Base-by-base conservation (phyloP, 2,329 filamentous ascomycete genomes). In the Ceratocystis cacaofunesta region DNA sequence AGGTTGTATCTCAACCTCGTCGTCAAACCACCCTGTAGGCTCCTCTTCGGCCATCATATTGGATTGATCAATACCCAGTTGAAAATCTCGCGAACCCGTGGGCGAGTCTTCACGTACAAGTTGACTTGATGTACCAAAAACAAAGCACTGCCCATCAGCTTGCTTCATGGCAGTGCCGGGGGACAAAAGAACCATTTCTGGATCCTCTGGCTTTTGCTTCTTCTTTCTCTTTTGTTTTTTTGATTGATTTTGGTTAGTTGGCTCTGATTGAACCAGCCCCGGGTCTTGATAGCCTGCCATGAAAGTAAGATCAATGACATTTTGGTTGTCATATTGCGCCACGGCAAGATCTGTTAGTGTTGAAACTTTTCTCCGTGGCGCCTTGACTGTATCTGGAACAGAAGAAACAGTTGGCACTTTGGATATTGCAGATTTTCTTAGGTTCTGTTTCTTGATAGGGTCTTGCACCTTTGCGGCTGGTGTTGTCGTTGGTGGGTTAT, bases 71-170 rank as follows among this genome's bases (percentile, higher is more conserved):
- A 88, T 80, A 1, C 85, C 85, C 64, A 78, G 72, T 64, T 88
- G 84, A 22, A 89, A 74, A 58, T 88, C 81, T 36, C 80, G 79
- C 17, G 89, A 73, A 28, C 85, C 80, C 0, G 81, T 82, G 0
- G 88, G 87, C 0, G 87, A 89, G 44, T 90, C 84, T 66, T 90
- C 88, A 65, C 81, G 77, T 15, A 86, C 87, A 28, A 95, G 76
- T 72, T 95, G 90, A 72, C 90, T 95, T 1, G 88, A 92, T 0
- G 90, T 94, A 0, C 90, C 90, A 74, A 95, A 95, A 0, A 95
- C 76, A 71, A 92, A 89, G 67, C 91, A 84, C 72, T 94, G 90
- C 1, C 81, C 78, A 2, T 82, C 78, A 15, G 88, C 81, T 69
- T 87, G 81, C 63, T 82, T 82, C 55, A 86, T 74, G 1, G 89